Conservation (phyloP, 805 yeast genomes). For the Candida dajiaensis region DNA sequence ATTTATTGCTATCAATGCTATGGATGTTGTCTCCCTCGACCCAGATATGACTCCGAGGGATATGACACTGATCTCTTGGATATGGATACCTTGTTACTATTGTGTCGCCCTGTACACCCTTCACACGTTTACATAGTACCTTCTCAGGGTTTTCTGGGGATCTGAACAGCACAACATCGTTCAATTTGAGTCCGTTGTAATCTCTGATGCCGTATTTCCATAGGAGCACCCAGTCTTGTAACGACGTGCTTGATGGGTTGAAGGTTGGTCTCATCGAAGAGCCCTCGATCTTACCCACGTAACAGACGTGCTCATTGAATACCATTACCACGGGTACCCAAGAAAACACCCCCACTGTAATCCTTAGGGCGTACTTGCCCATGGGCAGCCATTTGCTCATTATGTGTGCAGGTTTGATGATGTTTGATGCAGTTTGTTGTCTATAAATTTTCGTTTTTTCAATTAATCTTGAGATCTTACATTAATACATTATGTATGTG, state of each 20-base stretch:
- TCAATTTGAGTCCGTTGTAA: slow-evolving; percentile 41
- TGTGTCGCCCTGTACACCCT: slow-evolving; percentile 69
- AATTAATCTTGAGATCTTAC: neutral
- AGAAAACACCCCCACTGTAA: slow-evolving; percentile 36
- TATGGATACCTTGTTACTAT: slow-evolving; percentile 60
- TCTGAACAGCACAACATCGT: slow-evolving; percentile 72
- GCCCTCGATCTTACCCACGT: slow-evolving; percentile 72
- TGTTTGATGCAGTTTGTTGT: neutral
- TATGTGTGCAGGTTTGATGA: neutral
- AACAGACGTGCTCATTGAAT: slow-evolving; percentile 63
- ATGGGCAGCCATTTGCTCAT: slow-evolving; percentile 5
- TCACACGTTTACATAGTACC: slow-evolving; percentile 73
- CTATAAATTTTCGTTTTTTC: neutral
- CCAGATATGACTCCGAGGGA: slow-evolving; percentile 86
- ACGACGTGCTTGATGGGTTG: slow-evolving; percentile 52
- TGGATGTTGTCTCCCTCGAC: slow-evolving; percentile 90
- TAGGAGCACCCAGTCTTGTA: slow-evolving; percentile 58
- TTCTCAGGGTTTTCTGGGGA: slow-evolving; percentile 78
- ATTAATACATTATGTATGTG: no score
- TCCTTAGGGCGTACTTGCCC: slow-evolving; percentile 24
- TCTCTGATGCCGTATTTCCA: slow-evolving; percentile 55
- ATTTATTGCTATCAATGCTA: slow-evolving; percentile 78
- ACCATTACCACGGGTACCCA: slow-evolving; percentile 82
- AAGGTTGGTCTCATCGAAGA: slow-evolving; percentile 85
- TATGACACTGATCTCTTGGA: slow-evolving; percentile 50